Evolutionary conservation across 2,329 filamentous ascomycete genomes (phyloP).

Genomic region (Colletotrichum sp.): DNA sequence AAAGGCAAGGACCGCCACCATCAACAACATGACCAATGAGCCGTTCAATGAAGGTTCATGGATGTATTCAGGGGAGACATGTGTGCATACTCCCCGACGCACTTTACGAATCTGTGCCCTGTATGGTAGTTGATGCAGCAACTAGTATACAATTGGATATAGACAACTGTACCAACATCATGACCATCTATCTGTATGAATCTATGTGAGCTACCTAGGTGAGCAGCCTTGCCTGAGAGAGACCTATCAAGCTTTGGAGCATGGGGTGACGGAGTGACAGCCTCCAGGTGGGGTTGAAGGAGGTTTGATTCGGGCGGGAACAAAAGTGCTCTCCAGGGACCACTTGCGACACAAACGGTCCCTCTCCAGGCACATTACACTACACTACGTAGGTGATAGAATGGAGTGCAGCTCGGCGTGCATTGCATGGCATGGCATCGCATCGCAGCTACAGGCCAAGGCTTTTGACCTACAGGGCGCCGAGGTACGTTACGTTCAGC

Average conservation of each 20-base stretch:
- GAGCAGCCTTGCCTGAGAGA: neutral
- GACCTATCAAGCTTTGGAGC: neutral
- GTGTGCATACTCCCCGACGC: neutral
- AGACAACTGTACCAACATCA: neutral
- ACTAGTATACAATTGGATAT: constrained; percentile 10
- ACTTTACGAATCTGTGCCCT: neutral
- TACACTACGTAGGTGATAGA: neutral
- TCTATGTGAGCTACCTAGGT: neutral
- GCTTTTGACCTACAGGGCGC: neutral
- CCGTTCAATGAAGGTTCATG: neutral
- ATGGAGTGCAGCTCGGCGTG: constrained; percentile 15
- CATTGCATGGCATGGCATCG: constrained; percentile 8
- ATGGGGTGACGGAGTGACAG: neutral
- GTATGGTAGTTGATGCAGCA: constrained; percentile 1
- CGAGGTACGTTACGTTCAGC: neutral
- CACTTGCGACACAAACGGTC: constrained; percentile 15
- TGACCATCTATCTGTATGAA: neutral
- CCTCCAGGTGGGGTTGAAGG: neutral
- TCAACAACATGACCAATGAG: neutral
- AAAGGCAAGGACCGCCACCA: neutral
- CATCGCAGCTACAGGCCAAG: neutral
- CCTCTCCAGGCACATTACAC: neutral
- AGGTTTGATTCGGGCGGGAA: neutral
- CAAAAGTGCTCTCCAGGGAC: constrained; percentile 13
- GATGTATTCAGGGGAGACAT: neutral